phyloP scores from a whole-genome alignment of 2,329 filamentous ascomycete species.

The Colletotrichum sublineola region DNA sequence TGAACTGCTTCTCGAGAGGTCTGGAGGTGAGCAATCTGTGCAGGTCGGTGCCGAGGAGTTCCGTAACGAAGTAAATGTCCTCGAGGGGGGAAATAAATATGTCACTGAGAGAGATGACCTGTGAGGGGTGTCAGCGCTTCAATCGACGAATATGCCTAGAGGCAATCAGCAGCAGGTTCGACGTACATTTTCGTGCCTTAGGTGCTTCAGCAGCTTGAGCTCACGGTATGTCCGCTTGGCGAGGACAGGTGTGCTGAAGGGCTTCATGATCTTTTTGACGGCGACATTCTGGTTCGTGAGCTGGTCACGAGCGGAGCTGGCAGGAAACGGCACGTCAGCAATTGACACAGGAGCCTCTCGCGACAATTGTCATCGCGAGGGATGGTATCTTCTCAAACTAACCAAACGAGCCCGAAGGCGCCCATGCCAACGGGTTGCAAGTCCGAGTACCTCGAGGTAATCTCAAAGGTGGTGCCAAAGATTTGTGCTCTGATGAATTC shows the following conservation, averaged over 20 bases:
- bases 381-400: constrained; percentile 52
- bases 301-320: constrained; percentile 95
- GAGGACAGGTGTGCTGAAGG: constrained; percentile 98
- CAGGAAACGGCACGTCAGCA: constrained; percentile 28
- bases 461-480: constrained; percentile 99
- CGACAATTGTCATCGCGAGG: constrained; percentile 19
- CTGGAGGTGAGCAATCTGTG: constrained; percentile 95
- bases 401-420: constrained; percentile 98
- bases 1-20: constrained; percentile 98
- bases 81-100: constrained; percentile 99
- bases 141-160: constrained; percentile 4
- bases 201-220: constrained; percentile 95
- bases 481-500: constrained; percentile 99
- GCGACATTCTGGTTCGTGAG: constrained; percentile 97
- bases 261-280: constrained; percentile 99
- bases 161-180: neutral
- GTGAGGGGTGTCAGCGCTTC: constrained; percentile 45
- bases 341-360: constrained; percentile 41
- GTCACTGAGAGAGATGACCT: constrained; percentile 98
- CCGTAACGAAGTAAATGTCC: constrained; percentile 99
- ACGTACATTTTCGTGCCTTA: constrained; percentile 93
- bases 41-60: constrained; percentile 95
- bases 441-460: constrained; percentile 97
- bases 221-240: constrained; percentile 98
- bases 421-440: constrained; percentile 99